These are phyloP conservation scores for Backusella macrospora DNA, from an alignment of 192 early-diverging fungal genomes.

Conservation along the genomic window DNA sequence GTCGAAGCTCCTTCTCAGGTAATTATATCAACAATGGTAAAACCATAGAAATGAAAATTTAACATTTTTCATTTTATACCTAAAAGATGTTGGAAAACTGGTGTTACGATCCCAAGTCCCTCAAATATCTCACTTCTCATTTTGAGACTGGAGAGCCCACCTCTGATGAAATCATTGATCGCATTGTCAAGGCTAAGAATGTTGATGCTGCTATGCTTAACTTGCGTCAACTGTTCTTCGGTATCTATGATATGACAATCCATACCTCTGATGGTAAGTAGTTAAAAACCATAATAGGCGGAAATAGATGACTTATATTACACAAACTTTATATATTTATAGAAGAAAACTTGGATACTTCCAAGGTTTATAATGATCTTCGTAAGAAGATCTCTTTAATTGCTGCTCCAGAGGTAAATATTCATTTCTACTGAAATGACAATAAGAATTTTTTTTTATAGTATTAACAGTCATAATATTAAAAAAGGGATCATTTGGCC, in stretches of 20 bases:
- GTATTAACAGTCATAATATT: background rate
- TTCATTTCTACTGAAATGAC: background rate
- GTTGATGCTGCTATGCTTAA: constrained; percentile 74
- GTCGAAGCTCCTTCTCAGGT: constrained; percentile 84
- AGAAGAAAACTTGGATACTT: constrained; percentile 50
- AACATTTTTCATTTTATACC: background rate
- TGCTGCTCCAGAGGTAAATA: constrained; percentile 40
- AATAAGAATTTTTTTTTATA: background rate
- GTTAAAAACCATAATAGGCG: background rate
- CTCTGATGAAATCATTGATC: constrained; percentile 69
- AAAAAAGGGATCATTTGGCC: constrained; percentile 32
- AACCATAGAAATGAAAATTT: background rate
- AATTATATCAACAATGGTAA: background rate
- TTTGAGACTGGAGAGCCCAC: constrained; percentile 72
- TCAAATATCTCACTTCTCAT: constrained; percentile 65
- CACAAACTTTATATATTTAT: background rate
- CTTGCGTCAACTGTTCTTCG: constrained; percentile 79
- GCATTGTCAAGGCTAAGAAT: constrained; percentile 73
- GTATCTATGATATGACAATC: constrained; percentile 74
- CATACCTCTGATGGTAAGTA: constrained; percentile 59
- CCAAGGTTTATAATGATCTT: constrained; percentile 50
- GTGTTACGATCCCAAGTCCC: constrained; percentile 65
- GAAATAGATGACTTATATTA: background rate
- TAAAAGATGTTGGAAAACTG: constrained; percentile 84
- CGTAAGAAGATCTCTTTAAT: constrained; percentile 44